Conservation (phyloP, 1,284 basidiomycete genomes). For the Tilletia caries region DNA sequence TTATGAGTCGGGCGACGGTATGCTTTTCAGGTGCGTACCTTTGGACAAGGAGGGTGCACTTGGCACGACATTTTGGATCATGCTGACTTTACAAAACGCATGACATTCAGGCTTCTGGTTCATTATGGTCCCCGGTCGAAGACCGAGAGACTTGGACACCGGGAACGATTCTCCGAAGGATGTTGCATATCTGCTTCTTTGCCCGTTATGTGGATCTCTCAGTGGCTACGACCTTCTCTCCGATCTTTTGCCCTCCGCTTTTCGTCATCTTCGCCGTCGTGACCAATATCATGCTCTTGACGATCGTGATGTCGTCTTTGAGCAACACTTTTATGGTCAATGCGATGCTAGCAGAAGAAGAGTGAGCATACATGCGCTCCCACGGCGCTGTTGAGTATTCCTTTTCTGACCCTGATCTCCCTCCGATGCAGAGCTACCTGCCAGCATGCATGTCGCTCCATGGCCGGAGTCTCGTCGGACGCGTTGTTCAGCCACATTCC, state of each 20-base stretch:
- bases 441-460: too few relatives aligned
- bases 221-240: conserved; percentile 63
- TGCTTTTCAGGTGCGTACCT: conserved; percentile 58
- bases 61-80: too few relatives aligned
- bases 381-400: background rate
- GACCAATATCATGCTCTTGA: conserved; percentile 75
- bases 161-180: conserved; percentile 79
- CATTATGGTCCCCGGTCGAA: conserved; percentile 70
- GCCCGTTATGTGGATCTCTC: conserved; percentile 37
- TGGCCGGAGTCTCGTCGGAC: too few relatives aligned
- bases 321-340: conserved; percentile 89
- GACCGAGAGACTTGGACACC: conserved; percentile 37
- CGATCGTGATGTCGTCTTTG: conserved; percentile 68
- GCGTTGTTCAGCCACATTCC: too few relatives aligned
- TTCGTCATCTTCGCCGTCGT: conserved; percentile 61
- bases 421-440: conserved; percentile 67
- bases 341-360: conserved; percentile 84
- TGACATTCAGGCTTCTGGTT: conserved; percentile 70
- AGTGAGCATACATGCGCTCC: too few relatives aligned
- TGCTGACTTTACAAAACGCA: too few relatives aligned
- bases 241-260: conserved; percentile 77
- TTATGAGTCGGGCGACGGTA: conserved; percentile 73
- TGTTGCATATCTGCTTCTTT: conserved; percentile 70
- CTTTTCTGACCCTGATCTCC: background rate
- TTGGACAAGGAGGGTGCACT: background rate